Conservation (phyloP, 305 asterid species). For the Fraxinus angustifolia region DNA sequence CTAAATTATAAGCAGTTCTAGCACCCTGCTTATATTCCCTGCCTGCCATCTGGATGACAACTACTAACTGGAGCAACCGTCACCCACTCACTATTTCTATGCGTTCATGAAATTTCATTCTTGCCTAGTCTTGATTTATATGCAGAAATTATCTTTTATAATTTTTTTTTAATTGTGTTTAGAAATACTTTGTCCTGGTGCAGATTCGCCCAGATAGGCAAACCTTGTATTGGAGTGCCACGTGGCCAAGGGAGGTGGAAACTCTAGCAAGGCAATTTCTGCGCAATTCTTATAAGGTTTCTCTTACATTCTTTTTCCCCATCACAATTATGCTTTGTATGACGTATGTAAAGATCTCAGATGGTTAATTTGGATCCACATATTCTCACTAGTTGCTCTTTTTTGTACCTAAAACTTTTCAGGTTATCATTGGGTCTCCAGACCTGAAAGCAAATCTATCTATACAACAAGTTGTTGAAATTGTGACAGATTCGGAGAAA, state of each 20-base stretch:
- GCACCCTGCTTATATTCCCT: background rate
- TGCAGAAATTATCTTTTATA: background rate
- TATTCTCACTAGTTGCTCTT: background rate
- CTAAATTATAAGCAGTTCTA: background rate
- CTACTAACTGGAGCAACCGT: background rate
- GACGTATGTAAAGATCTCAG: background rate
- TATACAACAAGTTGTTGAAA: constrained; percentile 73
- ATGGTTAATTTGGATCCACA: background rate
- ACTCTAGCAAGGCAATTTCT: constrained; percentile 79
- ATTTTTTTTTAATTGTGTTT: constrained; percentile 1
- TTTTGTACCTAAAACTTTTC: constrained; percentile 8
- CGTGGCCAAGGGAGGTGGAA: constrained; percentile 96
- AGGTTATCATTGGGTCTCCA: constrained; percentile 79
- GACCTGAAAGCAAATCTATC: constrained; percentile 84
- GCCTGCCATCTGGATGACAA: background rate
- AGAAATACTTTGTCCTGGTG: background rate
- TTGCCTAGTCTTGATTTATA: background rate
- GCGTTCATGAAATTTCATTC: background rate
- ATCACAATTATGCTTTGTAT: background rate
- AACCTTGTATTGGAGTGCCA: constrained; percentile 96
- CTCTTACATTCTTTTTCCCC: constrained; percentile 17
- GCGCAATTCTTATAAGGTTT: constrained; percentile 76
- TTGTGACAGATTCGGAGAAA: constrained; percentile 75
- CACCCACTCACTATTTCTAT: background rate
- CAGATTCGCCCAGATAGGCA: constrained; percentile 96